Conservation (phyloP, 345 rosid genomes). For the Raphanus raphanistrum region DNA sequence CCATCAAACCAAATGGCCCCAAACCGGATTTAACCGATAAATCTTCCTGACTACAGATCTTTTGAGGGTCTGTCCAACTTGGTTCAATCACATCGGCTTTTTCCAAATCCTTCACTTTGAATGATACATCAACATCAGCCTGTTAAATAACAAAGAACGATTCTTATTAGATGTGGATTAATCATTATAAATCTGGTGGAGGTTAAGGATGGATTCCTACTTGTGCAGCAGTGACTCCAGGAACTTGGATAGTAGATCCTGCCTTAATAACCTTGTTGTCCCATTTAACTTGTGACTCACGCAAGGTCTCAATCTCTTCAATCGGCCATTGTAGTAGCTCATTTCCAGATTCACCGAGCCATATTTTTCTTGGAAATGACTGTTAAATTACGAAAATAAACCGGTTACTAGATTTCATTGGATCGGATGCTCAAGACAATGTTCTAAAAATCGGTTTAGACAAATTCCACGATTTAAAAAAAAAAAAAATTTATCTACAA, state of each 20-base stretch:
- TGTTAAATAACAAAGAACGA: conserved; percentile 21
- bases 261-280: conserved; percentile 35
- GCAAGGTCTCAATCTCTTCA: conserved; percentile 56
- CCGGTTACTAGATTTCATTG: too few species aligned
- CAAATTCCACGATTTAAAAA: too few species aligned
- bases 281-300: conserved; percentile 37
- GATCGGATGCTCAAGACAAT: too few species aligned
- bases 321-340: conserved; percentile 72
- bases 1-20: conserved; percentile 78
- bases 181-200: not conserved
- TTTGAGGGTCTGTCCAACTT: conserved; percentile 52
- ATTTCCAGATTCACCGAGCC: conserved; percentile 55
- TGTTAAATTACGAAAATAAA: conserved; percentile 21
- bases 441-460: too few species aligned
- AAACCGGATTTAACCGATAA: conserved; percentile 46
- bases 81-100: conserved; percentile 53
- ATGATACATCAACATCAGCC: conserved; percentile 79
- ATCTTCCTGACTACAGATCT: conserved; percentile 48
- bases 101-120: conserved; percentile 42
- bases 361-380: conserved; percentile 65
- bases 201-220: conserved; percentile 19
- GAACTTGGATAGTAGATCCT: conserved; percentile 48
- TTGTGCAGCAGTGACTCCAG: conserved; percentile 58
- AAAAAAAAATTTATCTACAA: too few species aligned
- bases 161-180: not conserved